These are phyloP conservation scores for Pueraria montana DNA, from an alignment of 306 rosid genomes.

Conservation along the genomic window DNA sequence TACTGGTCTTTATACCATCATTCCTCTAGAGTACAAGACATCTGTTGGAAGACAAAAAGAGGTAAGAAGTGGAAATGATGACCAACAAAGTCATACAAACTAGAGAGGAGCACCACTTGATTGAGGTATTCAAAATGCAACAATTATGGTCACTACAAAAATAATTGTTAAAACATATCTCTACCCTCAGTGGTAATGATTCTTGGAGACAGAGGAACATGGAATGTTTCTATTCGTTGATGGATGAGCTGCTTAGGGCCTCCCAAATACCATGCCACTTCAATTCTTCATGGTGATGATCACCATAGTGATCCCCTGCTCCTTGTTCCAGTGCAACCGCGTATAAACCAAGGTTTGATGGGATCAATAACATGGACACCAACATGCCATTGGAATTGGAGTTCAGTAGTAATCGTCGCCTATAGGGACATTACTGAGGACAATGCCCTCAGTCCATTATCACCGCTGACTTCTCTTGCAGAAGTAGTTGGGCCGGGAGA, in stretches of 20 bases:
- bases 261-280: not conserved
- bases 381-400: not conserved
- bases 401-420: not conserved
- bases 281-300: not conserved
- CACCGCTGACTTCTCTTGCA: no score
- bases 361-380: not conserved
- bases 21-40: not conserved
- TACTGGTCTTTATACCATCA: not conserved
- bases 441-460: no score
- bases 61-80: not conserved
- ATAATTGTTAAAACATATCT: not conserved
- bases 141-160: not conserved
- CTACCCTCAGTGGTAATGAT: not conserved
- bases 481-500: no score
- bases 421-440: not conserved
- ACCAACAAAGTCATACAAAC: not conserved
- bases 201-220: not conserved
- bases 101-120: not conserved
- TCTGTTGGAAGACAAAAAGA: not conserved
- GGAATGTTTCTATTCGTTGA: not conserved
- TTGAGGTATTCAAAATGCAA: not conserved
- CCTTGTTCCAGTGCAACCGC: not conserved
- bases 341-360: not conserved
- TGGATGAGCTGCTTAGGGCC: not conserved
- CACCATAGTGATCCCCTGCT: not conserved